Percentiles rank a stretch among this genome's conserved stretches.
Evolutionary conservation across 1,284 basidiomycete genomes (phyloP).

Genomic region (Melanopsichium pennsylvanicum): DNA sequence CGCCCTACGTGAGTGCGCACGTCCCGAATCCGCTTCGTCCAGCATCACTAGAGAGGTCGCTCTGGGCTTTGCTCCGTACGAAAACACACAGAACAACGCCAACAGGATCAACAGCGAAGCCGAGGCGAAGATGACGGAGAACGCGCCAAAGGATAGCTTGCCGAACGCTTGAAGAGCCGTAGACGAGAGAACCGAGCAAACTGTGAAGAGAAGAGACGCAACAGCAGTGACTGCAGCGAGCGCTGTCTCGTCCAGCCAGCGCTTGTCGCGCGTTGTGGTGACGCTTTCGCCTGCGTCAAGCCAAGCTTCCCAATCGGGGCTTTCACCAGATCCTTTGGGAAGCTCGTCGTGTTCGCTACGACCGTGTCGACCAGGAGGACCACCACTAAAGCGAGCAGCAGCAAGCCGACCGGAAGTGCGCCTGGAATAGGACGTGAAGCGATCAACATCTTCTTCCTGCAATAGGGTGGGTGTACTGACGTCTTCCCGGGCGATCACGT

Average conservation of each 20-base stretch:
- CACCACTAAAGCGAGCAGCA: constrained; percentile 16
- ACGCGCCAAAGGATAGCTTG: constrained; percentile 20
- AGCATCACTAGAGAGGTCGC: constrained; percentile 13
- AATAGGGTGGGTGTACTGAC: constrained; percentile 18
- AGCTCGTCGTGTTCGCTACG: not conserved
- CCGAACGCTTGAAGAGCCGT: constrained; percentile 7
- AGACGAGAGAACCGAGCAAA: constrained; percentile 20
- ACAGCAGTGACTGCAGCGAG: constrained; percentile 18
- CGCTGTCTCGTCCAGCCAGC: constrained; percentile 36
- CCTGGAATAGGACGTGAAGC: constrained; percentile 31
- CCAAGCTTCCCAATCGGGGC: constrained; percentile 10
- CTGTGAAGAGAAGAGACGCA: constrained; percentile 17
- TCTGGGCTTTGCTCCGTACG: constrained; percentile 29
- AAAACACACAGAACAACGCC: constrained; percentile 21
- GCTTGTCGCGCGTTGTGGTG: constrained; percentile 19
- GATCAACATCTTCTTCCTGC: constrained; percentile 24
- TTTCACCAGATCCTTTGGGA: not conserved
- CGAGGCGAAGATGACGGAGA: constrained; percentile 36
- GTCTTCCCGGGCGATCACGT: constrained; percentile 39
- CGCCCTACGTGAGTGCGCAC: constrained; percentile 15
- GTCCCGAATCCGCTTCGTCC: constrained; percentile 15
- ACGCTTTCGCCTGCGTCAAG: constrained; percentile 20
- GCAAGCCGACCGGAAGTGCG: constrained; percentile 15
- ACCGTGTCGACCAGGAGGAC: constrained; percentile 11
- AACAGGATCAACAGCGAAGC: constrained; percentile 9